Percentiles rank a stretch among this genome's conserved stretches.
phyloP scores from a whole-genome alignment of 2,329 filamentous ascomycete genomes.

The Trichoderma sp. region DNA sequence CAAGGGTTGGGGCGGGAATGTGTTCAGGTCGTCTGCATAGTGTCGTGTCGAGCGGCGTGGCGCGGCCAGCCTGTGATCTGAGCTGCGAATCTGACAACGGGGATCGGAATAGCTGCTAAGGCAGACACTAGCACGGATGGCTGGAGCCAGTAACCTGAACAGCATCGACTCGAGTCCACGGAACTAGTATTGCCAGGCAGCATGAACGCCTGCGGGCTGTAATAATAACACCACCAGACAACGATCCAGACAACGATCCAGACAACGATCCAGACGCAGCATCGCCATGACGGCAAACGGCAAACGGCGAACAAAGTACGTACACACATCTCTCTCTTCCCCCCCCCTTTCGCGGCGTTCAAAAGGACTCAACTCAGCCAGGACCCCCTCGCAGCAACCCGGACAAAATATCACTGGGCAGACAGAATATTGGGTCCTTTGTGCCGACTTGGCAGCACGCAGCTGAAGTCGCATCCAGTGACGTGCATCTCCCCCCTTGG shows the following conservation, averaged over 20 bases:
- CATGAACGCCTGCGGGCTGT: not conserved
- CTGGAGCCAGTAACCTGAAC: not conserved
- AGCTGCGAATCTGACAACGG: conserved; percentile 11
- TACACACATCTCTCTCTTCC: no score
- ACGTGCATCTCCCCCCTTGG: conserved; percentile 1
- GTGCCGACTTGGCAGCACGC: not conserved
- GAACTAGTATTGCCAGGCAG: not conserved
- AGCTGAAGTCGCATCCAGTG: conserved; percentile 8
- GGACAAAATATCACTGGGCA: not conserved
- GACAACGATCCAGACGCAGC: not conserved
- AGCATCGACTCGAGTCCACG: no score
- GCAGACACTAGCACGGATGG: not conserved
- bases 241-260: no score
- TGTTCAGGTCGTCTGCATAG: not conserved
- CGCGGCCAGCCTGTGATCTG: conserved; percentile 14
- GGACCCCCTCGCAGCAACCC: not conserved
- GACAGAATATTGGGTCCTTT: not conserved
- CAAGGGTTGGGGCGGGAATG: not conserved
- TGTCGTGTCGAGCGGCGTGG: not conserved
- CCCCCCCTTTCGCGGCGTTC: not conserved
- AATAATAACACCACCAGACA: no score
- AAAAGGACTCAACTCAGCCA: not conserved
- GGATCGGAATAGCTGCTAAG: conserved; percentile 3
- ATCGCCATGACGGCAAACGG: not conserved
- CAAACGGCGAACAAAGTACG: not conserved